Base-by-base conservation (phyloP, 495 filamentous ascomycete genomes). In the Trichoderma erinaceum region DNA sequence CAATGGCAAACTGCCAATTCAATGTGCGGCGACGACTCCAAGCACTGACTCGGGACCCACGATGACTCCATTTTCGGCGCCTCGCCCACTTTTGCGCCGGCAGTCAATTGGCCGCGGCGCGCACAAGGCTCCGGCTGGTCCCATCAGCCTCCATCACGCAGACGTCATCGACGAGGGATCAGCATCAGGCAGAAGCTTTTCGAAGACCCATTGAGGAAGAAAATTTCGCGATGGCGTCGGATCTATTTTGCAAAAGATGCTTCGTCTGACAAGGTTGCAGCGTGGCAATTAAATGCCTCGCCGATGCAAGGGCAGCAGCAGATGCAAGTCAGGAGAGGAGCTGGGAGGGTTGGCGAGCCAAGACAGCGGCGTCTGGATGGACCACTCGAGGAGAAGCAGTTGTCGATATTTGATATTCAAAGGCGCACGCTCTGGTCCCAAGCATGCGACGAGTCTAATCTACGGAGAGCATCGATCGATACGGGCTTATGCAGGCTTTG, bases 111-210 rank as follows among this genome's bases (percentile, higher is more conserved):
- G 56, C 56, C 56, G 25, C 35, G 25, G 25, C 23, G 56, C 56
- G 8, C 25, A 61, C 29, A 32, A 32, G n/a, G 25, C 56, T 61
- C n/a, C 56, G 56, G 56, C 10, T 29, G 56, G 56, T 15, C 27
- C 56, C 56, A 61, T 61, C 56, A 61, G 25, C 27, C 23, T 61
- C 56, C 56, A 61, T 61, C 56, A 61, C 56, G 12, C 11, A 29
- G 25, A 61, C 56, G 56, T 61, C 56, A 61, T 61, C 2, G 56
- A 18, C 25, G 56, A 61, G 56, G 23, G 56, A 61, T 61, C 56
- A 32, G 27, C 56, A 61, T 61, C 56, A 61, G 56, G 56, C 56
- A 61, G 56, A 61, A 61, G 56, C 56, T 29, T 61, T 61, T 61
- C 23, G 56, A 61, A 32, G 56, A 61, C 56, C 56, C 56, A 61